phyloP scores from a whole-genome alignment of 2,329 filamentous ascomycete species.

The Pestalotiopsis sp. region DNA sequence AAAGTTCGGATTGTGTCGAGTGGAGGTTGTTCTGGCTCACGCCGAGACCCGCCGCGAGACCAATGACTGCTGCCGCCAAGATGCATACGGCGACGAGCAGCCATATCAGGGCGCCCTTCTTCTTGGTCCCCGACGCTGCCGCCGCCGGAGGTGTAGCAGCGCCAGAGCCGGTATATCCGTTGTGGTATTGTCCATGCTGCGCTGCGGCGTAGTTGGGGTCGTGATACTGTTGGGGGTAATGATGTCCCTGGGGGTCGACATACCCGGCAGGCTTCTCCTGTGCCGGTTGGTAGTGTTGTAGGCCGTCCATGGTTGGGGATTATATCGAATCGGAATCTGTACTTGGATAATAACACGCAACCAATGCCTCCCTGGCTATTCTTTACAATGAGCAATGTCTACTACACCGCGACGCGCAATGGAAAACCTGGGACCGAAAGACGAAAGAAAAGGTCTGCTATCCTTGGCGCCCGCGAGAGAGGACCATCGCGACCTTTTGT shows the following conservation, averaged over 20 bases:
- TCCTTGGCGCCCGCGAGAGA: not conserved
- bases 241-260: slow-evolving; percentile 1
- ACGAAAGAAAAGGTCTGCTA: not conserved
- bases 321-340: not conserved
- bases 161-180: not conserved
- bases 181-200: not conserved
- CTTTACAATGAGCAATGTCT: not conserved
- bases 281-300: not conserved
- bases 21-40: slow-evolving; percentile 28
- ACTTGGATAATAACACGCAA: not conserved
- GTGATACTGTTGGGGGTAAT: slow-evolving; percentile 9
- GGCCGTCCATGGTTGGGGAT: not conserved
- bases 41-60: slow-evolving; percentile 31
- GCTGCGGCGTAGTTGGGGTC: slow-evolving; percentile 5
- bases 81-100: slow-evolving; percentile 20
- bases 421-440: not conserved
- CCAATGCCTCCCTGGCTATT: not conserved
- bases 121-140: slow-evolving; percentile 20
- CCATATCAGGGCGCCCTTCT: slow-evolving; percentile 20
- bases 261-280: slow-evolving; percentile 8
- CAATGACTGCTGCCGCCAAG: slow-evolving; percentile 27
- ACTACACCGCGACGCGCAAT: not conserved
- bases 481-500: not conserved
- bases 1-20: slow-evolving; percentile 23
- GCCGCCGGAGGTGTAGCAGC: not conserved